Conservation (phyloP, 2,329 filamentous ascomycete genomes). For the Laburnicola sp. region DNA sequence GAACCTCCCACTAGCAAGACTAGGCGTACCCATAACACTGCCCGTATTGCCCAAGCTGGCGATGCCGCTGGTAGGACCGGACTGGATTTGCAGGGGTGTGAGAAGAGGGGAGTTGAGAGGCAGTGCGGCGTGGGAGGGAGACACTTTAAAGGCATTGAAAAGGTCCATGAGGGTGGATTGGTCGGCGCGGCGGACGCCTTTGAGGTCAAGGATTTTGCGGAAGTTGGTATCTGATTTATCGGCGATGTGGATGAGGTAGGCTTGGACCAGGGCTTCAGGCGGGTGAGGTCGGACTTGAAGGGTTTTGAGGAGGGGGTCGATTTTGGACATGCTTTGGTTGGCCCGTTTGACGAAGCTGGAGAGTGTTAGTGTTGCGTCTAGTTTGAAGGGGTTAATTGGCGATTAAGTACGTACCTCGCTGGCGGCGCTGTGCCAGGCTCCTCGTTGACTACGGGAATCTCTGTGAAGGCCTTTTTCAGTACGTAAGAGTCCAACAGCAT, state of each 20-base stretch:
- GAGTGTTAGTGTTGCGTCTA: not conserved
- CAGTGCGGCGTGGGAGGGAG: constrained; percentile 68
- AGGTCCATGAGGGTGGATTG: constrained; percentile 82
- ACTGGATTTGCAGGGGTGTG: constrained; percentile 41
- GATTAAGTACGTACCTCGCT: constrained; percentile 44
- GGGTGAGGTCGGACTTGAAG: constrained; percentile 90
- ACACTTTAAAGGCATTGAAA: constrained; percentile 81
- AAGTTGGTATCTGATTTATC: constrained; percentile 95
- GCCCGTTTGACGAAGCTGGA: constrained; percentile 82
- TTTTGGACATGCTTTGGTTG: constrained; percentile 77
- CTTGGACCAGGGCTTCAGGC: constrained; percentile 91
- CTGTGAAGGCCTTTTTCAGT: constrained; percentile 76
- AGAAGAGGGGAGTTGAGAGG: constrained; percentile 41
- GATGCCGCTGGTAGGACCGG: constrained; percentile 48
- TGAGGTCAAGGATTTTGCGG: constrained; percentile 92
- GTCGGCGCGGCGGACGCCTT: constrained; percentile 82
- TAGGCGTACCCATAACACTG: constrained; percentile 45
- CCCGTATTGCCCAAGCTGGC: constrained; percentile 45
- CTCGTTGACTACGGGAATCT: constrained; percentile 65
- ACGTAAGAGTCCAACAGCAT: constrained; percentile 97
- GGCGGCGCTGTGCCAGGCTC: constrained; percentile 62
- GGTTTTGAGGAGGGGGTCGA: constrained; percentile 93
- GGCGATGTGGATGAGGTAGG: constrained; percentile 94
- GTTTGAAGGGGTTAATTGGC: constrained; percentile 1
- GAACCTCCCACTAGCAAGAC: constrained; percentile 58